Evolutionary conservation across 2,329 filamentous ascomycete genomes (phyloP).

Genomic region (Sclerotiophoma versabilis): DNA sequence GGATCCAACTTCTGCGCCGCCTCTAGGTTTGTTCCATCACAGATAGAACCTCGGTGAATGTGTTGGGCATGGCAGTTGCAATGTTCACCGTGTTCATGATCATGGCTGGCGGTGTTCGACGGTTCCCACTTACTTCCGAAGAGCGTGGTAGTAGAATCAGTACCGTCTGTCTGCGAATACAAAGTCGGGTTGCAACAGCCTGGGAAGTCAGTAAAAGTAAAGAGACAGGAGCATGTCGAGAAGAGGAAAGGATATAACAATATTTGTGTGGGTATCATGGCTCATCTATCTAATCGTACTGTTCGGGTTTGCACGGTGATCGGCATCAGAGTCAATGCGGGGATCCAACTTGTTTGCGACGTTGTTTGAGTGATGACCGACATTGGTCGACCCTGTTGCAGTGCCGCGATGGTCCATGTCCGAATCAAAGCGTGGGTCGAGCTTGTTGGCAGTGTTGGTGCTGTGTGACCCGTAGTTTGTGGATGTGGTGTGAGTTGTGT

Average conservation of each 20-base stretch:
- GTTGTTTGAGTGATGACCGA: conserved; percentile 39
- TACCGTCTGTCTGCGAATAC: conserved; percentile 15
- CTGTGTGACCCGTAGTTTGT: conserved; percentile 44
- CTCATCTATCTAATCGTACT: conserved; percentile 26
- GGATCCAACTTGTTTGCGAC: conserved; percentile 41
- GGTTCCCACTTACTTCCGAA: not conserved
- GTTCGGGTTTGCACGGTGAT: conserved; percentile 38
- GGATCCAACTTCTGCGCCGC: conserved; percentile 26
- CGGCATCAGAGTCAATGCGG: conserved; percentile 32
- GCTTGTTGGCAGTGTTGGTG: conserved; percentile 42
- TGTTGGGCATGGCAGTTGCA: conserved; percentile 12
- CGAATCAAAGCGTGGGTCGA: conserved; percentile 43
- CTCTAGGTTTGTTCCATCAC: conserved; percentile 9
- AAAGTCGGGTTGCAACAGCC: not conserved
- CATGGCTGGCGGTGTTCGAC: not conserved
- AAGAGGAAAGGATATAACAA: conserved; percentile 22
- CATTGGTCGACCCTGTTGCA: conserved; percentile 31
- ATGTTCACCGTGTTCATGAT: conserved; percentile 5
- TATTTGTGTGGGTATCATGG: conserved; percentile 14
- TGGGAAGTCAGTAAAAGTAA: conserved; percentile 13
- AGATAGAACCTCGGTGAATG: conserved; percentile 27
- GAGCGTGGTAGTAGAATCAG: not conserved
- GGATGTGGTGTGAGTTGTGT: conserved; percentile 27
- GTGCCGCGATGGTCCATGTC: conserved; percentile 32
- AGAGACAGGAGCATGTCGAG: not conserved